Percentiles rank a stretch among this genome's conserved stretches.
Conservation (phyloP, 1,284 basidiomycete genomes). For the Vanrija pseudolonga region DNA sequence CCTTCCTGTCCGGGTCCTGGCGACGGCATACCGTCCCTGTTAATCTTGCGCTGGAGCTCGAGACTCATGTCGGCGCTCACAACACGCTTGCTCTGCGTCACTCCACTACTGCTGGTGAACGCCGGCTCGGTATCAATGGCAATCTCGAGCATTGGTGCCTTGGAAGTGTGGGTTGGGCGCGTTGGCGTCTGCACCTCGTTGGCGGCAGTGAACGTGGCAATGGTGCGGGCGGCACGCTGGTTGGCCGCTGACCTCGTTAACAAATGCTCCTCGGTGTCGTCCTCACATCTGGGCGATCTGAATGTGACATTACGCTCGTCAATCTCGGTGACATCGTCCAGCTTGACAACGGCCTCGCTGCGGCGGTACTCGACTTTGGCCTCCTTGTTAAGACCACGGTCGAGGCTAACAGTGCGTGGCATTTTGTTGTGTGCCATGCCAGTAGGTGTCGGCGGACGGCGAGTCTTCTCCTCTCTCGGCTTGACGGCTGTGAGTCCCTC, state of each 20-base stretch:
- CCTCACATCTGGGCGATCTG: not conserved
- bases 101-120: not conserved
- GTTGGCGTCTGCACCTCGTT: not conserved
- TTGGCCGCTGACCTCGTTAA: too few species aligned
- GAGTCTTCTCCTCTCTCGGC: conserved; percentile 26
- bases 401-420: conserved; percentile 18
- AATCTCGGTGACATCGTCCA: conserved; percentile 15
- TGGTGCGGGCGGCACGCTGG: too few species aligned
- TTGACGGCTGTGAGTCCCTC: conserved; percentile 24
- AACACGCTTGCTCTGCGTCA: too few species aligned
- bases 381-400: conserved; percentile 5
- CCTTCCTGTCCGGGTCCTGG: too few species aligned
- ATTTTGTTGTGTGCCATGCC: conserved; percentile 6
- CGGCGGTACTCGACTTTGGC: conserved; percentile 21
- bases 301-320: not conserved
- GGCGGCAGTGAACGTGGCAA: not conserved
- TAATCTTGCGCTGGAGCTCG: too few species aligned
- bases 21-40: too few species aligned
- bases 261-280: too few species aligned
- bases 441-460: conserved; percentile 23
- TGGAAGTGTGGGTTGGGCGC: not conserved
- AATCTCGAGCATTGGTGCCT: conserved; percentile 11
- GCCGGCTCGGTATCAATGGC: conserved; percentile 1
- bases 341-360: conserved; percentile 23
- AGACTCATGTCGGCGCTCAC: too few species aligned